Conservation (phyloP, 2,329 filamentous ascomycete genomes). For the Colletotrichum siamense region DNA sequence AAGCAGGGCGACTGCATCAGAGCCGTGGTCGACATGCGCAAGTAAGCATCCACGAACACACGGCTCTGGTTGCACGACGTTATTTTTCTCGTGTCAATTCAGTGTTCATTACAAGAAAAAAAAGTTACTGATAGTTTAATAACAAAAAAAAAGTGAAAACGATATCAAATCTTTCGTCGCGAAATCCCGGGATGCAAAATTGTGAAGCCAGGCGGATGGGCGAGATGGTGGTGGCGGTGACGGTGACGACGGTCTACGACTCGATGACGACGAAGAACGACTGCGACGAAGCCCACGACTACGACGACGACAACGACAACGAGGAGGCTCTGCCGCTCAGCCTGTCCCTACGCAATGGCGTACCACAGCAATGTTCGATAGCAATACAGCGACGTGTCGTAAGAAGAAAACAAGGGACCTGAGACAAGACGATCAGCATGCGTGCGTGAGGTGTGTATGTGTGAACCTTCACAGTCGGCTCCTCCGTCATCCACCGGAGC, state of each 20-base stretch:
- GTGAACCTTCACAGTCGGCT: background rate
- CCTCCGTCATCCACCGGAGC: background rate
- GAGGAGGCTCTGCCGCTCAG: background rate
- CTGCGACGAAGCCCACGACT: background rate
- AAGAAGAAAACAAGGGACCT: background rate
- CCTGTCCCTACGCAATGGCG: background rate
- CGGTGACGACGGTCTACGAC: background rate
- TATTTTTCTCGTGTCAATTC: background rate
- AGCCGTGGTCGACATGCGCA: conserved; percentile 78
- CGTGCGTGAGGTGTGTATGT: background rate
- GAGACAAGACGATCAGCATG: background rate
- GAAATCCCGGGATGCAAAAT: conserved; percentile 3
- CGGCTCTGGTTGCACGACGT: conserved; percentile 12
- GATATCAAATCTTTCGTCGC: background rate
- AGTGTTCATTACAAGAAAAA: background rate
- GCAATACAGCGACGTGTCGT: background rate
- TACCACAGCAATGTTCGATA: background rate
- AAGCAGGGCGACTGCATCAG: conserved; percentile 97
- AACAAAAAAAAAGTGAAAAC: conserved; percentile 21
- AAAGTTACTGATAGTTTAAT: conserved; percentile 21
- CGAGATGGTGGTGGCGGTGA: background rate
- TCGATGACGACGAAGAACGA: background rate
- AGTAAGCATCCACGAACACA: conserved; percentile 22
- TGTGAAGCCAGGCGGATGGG: conserved; percentile 16
- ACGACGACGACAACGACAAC: background rate